A percentile compares a stretch with the other conserved stretches of the same genome.
phyloP scores from a whole-genome alignment of 176 grass and related monocot genomes.

The Sorghum bicolor region DNA sequence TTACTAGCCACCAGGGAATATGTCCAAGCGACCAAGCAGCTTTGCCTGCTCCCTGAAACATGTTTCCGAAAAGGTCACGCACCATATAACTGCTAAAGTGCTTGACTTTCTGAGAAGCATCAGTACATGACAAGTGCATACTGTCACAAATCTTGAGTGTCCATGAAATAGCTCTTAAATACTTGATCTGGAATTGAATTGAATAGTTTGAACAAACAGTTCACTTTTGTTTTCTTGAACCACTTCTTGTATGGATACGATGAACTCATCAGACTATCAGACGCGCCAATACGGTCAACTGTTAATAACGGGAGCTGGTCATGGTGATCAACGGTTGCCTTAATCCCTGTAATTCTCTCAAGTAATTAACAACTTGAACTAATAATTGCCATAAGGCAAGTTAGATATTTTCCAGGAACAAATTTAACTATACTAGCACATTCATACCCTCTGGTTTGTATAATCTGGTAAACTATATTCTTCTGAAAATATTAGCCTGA shows the following conservation, averaged over 20 bases:
- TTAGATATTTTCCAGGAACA: neutral
- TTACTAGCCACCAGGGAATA: neutral
- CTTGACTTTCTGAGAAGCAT: slow-evolving; percentile 2
- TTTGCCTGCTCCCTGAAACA: neutral
- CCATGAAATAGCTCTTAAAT: slow-evolving; percentile 7
- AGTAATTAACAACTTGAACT: neutral
- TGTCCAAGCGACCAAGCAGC: neutral
- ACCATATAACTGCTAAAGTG: neutral
- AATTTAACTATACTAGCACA: neutral
- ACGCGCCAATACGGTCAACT: neutral
- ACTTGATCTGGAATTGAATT: neutral
- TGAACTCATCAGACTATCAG: neutral
- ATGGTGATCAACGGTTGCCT: neutral
- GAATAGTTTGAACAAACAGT: slow-evolving; percentile 5
- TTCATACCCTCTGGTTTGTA: neutral
- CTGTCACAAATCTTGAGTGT: slow-evolving; percentile 1
- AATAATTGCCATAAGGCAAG: neutral
- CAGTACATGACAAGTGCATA: slow-evolving; percentile 10
- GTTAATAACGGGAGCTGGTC: neutral
- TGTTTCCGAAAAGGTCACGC: neutral
- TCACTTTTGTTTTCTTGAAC: neutral
- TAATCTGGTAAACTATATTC: no score
- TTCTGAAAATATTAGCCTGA: neutral
- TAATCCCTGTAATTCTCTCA: neutral
- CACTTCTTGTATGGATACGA: neutral